phyloP scores from a whole-genome alignment of 306 rosid genomes.

The Dicorynia guianensis region DNA sequence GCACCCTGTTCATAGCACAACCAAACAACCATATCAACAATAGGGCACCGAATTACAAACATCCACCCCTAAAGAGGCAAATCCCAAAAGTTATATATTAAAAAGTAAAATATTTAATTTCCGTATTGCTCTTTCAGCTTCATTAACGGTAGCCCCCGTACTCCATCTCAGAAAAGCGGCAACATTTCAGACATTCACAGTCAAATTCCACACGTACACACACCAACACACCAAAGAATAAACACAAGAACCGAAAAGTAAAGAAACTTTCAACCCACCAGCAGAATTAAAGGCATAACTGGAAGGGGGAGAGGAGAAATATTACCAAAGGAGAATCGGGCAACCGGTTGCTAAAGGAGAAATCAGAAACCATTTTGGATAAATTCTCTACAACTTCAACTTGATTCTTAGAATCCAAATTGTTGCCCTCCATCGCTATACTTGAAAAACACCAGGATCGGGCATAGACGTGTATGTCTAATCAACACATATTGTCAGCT shows the following conservation, averaged over 20 bases:
- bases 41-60: constrained; percentile 1
- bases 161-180: not conserved
- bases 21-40: constrained; percentile 30
- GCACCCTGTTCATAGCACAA: constrained; percentile 47
- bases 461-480: constrained; percentile 23
- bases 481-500: constrained; percentile 24
- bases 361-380: constrained; percentile 44
- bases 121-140: constrained; percentile 15
- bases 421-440: constrained; percentile 45
- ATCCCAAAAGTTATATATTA: not conserved
- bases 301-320: not conserved
- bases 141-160: not conserved
- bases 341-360: constrained; percentile 29
- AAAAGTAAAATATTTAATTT: constrained; percentile 8
- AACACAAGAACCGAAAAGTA: constrained; percentile 7
- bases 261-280: constrained; percentile 31
- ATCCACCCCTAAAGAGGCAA: constrained; percentile 13
- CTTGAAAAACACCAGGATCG: constrained; percentile 35
- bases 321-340: constrained; percentile 47
- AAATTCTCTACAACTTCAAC: constrained; percentile 42
- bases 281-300: not conserved
- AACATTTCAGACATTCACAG: not conserved
- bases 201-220: constrained; percentile 2
- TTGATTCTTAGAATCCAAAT: constrained; percentile 37
- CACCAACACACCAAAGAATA: not conserved